A percentile compares a stretch with the other conserved stretches of the same genome.
phyloP scores from a whole-genome alignment of 768 basidiomycete species.

The Boletus eberwhitei region DNA sequence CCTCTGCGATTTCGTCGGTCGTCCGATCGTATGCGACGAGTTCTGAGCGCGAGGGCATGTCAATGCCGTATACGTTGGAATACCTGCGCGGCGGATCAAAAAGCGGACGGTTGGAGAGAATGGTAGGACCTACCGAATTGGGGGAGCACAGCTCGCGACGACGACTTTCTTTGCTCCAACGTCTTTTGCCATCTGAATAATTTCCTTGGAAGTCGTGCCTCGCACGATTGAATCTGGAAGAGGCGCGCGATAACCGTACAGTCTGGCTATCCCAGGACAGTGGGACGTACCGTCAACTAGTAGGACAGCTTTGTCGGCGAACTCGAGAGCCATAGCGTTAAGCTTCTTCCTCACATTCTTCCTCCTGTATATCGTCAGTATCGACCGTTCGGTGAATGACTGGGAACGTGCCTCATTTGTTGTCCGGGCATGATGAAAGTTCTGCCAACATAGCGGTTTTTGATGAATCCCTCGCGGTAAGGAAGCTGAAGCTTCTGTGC shows the following conservation, averaged over 20 bases:
- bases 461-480: slow-evolving; percentile 97
- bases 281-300: slow-evolving; percentile 81
- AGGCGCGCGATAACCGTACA: background rate
- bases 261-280: background rate
- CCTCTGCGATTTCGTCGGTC: slow-evolving; percentile 64
- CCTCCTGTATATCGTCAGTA: slow-evolving; percentile 44
- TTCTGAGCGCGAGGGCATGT: slow-evolving; percentile 96
- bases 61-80: slow-evolving; percentile 98
- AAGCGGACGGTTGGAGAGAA: background rate
- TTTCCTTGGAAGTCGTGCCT: slow-evolving; percentile 97
- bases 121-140: slow-evolving; percentile 64
- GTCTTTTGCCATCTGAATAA: slow-evolving; percentile 98
- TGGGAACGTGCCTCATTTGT: slow-evolving; percentile 66
- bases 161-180: slow-evolving; percentile 96
- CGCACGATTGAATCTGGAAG: slow-evolving; percentile 91
- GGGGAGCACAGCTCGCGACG: slow-evolving; percentile 94
- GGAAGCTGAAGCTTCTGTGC: slow-evolving; percentile 88
- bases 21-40: slow-evolving; percentile 84
- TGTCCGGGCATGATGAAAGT: slow-evolving; percentile 99
- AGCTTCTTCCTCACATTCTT: slow-evolving; percentile 95
- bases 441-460: slow-evolving; percentile 96
- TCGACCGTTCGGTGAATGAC: background rate
- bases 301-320: slow-evolving; percentile 85
- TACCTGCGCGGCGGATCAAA: slow-evolving; percentile 41
- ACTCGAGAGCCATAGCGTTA: slow-evolving; percentile 98